phyloP scores from a whole-genome alignment of 75 land plant genomes.

The Chamaecyparis obtusa region DNA sequence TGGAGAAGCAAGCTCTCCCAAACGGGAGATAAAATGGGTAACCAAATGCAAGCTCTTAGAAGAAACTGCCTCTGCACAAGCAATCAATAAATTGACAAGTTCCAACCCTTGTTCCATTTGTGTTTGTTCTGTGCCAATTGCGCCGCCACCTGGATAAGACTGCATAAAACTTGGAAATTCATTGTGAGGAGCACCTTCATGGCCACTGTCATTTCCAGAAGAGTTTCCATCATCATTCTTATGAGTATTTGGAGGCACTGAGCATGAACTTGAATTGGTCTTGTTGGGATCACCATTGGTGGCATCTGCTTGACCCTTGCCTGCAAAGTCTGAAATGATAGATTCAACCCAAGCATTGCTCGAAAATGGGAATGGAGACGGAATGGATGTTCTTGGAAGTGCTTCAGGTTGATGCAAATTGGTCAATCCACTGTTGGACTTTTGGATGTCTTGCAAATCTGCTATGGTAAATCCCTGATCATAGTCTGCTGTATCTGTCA shows the following conservation, averaged over 20 bases:
- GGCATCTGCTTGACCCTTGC: slow-evolving; percentile 34
- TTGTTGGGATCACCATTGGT: slow-evolving; percentile 11
- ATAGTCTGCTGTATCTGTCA: slow-evolving; percentile 13
- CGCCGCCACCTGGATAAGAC: background rate
- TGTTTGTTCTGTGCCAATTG: slow-evolving; percentile 13
- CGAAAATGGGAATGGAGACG: slow-evolving; percentile 22
- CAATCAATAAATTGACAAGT: slow-evolving; percentile 61
- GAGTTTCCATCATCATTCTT: slow-evolving; percentile 19
- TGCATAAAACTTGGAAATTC: slow-evolving; percentile 17
- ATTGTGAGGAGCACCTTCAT: slow-evolving; percentile 19
- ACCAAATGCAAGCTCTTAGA: slow-evolving; percentile 43
- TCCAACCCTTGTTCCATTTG: slow-evolving; percentile 43
- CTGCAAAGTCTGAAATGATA: slow-evolving; percentile 29
- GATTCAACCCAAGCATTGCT: slow-evolving; percentile 47
- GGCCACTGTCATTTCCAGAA: slow-evolving; percentile 30
- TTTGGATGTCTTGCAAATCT: slow-evolving; percentile 11
- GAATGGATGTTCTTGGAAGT: slow-evolving; percentile 30
- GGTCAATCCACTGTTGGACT: slow-evolving; percentile 10
- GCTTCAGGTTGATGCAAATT: slow-evolving; percentile 8
- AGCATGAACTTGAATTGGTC: slow-evolving; percentile 34
- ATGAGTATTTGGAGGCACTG: slow-evolving; percentile 22
- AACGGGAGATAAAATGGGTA: slow-evolving; percentile 47
- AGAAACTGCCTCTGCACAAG: slow-evolving; percentile 73
- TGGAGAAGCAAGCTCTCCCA: slow-evolving; percentile 86
- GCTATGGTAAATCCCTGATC: slow-evolving; percentile 9